Conservation (phyloP, 495 filamentous ascomycete genomes). For the Neohortaea acidophila region DNA sequence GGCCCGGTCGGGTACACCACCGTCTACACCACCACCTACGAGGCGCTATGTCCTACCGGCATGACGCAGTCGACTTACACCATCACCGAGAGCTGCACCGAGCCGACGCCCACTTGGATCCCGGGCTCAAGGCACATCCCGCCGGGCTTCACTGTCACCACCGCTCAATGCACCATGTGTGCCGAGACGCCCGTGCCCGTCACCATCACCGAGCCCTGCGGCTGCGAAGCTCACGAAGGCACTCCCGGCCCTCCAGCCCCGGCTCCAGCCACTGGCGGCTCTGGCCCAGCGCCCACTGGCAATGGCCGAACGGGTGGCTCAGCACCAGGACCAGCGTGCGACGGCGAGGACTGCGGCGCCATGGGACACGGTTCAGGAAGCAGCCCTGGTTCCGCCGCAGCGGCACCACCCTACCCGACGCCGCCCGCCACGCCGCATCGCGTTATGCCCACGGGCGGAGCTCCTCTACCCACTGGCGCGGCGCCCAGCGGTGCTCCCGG, state of each 20-base stretch:
- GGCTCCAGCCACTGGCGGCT: not conserved
- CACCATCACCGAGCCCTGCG: constrained; percentile 28
- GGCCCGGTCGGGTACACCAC: constrained; percentile 25
- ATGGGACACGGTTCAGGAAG: too few relatives aligned
- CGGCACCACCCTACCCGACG: constrained; percentile 7
- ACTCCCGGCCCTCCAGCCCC: not conserved
- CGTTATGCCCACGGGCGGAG: not conserved
- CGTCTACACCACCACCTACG: constrained; percentile 29
- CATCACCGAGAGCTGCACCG: constrained; percentile 29
- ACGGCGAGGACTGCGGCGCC: constrained; percentile 1
- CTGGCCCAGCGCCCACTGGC: not conserved
- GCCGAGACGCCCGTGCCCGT: constrained; percentile 25
- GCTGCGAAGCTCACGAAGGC: constrained; percentile 3
- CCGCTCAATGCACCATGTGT: constrained; percentile 31
- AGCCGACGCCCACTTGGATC: constrained; percentile 17
- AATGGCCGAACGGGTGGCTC: too few relatives aligned
- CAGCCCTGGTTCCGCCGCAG: not conserved
- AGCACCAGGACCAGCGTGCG: not conserved
- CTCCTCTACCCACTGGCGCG: not conserved
- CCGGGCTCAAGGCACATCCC: constrained; percentile 24
- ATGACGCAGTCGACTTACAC: constrained; percentile 33
- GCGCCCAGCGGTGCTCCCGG: not conserved
- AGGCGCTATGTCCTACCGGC: constrained; percentile 30
- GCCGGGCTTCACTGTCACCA: constrained; percentile 33
- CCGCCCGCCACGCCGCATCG: not conserved